Evolutionary conservation across 2,329 filamentous ascomycete genomes (phyloP).

Genomic region (Fusarium lateritium): DNA sequence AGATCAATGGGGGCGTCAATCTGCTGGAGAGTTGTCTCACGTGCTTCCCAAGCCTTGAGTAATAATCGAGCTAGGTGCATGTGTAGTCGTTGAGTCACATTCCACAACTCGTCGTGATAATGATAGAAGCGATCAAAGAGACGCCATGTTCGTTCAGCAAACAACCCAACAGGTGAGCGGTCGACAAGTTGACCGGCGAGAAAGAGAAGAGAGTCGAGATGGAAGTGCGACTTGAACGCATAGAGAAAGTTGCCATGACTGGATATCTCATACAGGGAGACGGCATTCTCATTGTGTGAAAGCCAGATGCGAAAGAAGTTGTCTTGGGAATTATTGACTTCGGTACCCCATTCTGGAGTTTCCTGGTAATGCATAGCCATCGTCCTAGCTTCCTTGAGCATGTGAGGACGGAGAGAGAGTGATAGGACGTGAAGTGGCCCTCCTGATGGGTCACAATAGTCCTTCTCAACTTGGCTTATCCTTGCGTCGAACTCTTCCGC

Average conservation of each 20-base stretch:
- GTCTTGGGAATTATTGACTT: slow-evolving; percentile 1
- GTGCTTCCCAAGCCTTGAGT: slow-evolving; percentile 2
- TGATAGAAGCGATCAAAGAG: slow-evolving; percentile 13
- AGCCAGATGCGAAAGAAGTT: slow-evolving; percentile 26
- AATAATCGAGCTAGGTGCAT: slow-evolving; percentile 9
- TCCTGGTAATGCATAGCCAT: slow-evolving; percentile 13
- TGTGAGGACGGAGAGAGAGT: not conserved
- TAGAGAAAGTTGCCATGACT: not conserved
- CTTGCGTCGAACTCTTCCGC: slow-evolving; percentile 3
- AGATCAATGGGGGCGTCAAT: not conserved
- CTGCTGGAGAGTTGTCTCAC: not conserved
- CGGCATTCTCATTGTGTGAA: not conserved
- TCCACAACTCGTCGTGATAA: slow-evolving; percentile 14
- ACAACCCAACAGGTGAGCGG: not conserved
- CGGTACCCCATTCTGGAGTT: slow-evolving; percentile 20
- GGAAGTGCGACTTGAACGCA: not conserved
- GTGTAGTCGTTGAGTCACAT: not conserved
- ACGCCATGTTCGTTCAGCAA: slow-evolving; percentile 13
- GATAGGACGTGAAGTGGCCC: slow-evolving; percentile 3
- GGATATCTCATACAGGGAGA: not conserved
- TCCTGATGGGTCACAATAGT: slow-evolving; percentile 10
- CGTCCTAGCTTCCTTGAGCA: not conserved
- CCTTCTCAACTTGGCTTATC: not conserved
- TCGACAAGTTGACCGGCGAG: slow-evolving; percentile 1
- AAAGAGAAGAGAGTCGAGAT: slow-evolving; percentile 15